These are phyloP conservation scores for bread wheat (Triticum aestivum) DNA, from an alignment of 176 grass and related monocot species.

Conservation along the genomic window IWGSC_CS_RefSeq_v2.1 NC_057808.1:283072333-283072832, in stretches of 20 bases:
- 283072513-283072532: constrained; percentile 79
- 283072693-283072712: not conserved
- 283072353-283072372: constrained; percentile 67
- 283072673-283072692: constrained; percentile 2
- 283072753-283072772: not conserved
- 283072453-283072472: constrained; percentile 81
- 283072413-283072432: constrained; percentile 60
- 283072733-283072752: not conserved
- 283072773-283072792: not conserved
- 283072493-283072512: constrained; percentile 70
- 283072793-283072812: not conserved
- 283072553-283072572: constrained; percentile 78
- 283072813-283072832: not conserved
- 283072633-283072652: constrained; percentile 79
- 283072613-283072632: constrained; percentile 58
- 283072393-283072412: constrained; percentile 69
- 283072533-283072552: constrained; percentile 54
- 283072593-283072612: constrained; percentile 25
- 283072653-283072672: not conserved
- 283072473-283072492: constrained; percentile 87
- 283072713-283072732: not conserved
- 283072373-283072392: constrained; percentile 76
- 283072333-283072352: constrained; percentile 81
- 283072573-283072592: constrained; percentile 67
- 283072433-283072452: constrained; percentile 50